Percentiles rank a stretch among this genome's conserved stretches.
phyloP scores from a whole-genome alignment of 257 asterid genomes.

The Solanum piurae region DNA sequence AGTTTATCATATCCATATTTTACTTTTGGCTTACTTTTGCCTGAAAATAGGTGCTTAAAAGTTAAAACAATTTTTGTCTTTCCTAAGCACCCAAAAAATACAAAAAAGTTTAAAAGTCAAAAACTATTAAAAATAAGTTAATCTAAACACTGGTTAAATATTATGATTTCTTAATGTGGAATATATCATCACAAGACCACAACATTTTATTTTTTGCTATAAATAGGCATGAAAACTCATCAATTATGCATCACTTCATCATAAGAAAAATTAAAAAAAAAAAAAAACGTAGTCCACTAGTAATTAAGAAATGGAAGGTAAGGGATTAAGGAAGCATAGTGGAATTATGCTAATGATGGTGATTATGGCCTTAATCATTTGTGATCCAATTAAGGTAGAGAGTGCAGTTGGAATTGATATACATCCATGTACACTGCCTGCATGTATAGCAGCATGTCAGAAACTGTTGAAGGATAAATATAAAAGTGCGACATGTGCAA shows the following conservation, averaged over 20 bases:
- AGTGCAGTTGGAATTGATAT: conserved; percentile 38
- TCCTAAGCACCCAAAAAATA: too few relatives aligned
- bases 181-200: neutral
- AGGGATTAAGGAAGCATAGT: conserved; percentile 1
- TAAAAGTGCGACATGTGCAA: conserved; percentile 38
- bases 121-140: too few relatives aligned
- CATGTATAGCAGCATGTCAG: conserved; percentile 39
- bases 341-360: neutral
- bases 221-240: neutral
- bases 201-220: neutral
- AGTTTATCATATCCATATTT: too few relatives aligned
- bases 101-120: too few relatives aligned
- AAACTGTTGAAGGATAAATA: conserved; percentile 24
- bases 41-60: neutral
- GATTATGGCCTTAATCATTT: neutral
- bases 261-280: neutral
- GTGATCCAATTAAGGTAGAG: conserved; percentile 27
- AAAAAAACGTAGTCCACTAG: too few relatives aligned
- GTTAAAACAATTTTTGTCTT: neutral
- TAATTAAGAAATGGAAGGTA: neutral
- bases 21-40: too few relatives aligned
- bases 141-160: neutral
- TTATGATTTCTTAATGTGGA: neutral
- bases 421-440: conserved; percentile 41
- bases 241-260: neutral